Percentiles rank a stretch among this genome's conserved stretches.
phyloP scores from a whole-genome alignment of 2,329 filamentous ascomycete species.

The Sarocladium brachiariae region DNA sequence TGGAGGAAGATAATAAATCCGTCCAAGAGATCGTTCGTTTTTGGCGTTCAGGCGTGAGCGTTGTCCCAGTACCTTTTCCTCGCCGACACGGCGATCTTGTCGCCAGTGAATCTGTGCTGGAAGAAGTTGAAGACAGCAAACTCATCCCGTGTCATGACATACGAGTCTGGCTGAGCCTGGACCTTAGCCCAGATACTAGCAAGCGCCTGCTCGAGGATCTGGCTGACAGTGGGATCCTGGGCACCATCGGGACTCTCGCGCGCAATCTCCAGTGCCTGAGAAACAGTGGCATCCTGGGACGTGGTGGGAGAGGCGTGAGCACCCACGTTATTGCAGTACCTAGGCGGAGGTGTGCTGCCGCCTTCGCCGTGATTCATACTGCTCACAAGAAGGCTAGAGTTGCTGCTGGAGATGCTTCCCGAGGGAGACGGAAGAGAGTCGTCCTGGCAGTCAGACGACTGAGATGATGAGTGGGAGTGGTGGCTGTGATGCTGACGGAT shows the following conservation, averaged over 20 bases:
- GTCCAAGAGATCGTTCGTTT: too few relatives aligned
- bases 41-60: slow-evolving; percentile 24
- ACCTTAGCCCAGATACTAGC: slow-evolving; percentile 62
- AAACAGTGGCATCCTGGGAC: slow-evolving; percentile 38
- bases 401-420: slow-evolving; percentile 2
- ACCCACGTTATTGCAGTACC: background rate
- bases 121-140: slow-evolving; percentile 86
- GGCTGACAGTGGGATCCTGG: slow-evolving; percentile 54
- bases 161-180: slow-evolving; percentile 55
- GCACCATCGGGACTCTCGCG: slow-evolving; percentile 63
- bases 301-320: slow-evolving; percentile 6
- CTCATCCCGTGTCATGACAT: slow-evolving; percentile 69
- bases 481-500: slow-evolving; percentile 4
- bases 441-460: background rate
- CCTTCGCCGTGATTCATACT: slow-evolving; percentile 2
- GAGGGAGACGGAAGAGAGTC: background rate
- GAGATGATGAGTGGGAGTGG: background rate
- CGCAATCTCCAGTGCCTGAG: slow-evolving; percentile 67
- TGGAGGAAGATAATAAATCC: background rate
- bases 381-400: slow-evolving; percentile 1
- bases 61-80: slow-evolving; percentile 48
- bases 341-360: background rate
- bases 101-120: slow-evolving; percentile 56
- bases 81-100: slow-evolving; percentile 40
- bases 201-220: slow-evolving; percentile 60